A percentile compares a stretch with the other conserved stretches of the same genome.
Conservation (phyloP, 2,329 filamentous ascomycete species). For the Colletotrichum navitas region DNA sequence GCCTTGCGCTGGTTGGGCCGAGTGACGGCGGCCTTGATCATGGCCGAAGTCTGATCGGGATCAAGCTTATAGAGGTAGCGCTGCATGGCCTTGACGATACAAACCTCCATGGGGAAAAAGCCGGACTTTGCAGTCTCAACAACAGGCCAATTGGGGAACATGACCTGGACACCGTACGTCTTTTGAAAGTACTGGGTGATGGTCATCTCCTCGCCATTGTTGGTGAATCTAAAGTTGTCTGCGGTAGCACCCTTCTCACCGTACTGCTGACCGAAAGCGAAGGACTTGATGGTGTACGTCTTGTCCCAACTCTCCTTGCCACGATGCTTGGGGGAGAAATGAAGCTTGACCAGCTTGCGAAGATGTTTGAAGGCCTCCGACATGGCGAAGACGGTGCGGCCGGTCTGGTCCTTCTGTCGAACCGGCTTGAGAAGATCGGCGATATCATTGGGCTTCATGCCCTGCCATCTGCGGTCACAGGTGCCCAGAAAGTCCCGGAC, state of each 20-base stretch:
- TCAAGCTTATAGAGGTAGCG: conserved; percentile 74
- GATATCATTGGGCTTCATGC: conserved; percentile 47
- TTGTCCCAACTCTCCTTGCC: conserved; percentile 61
- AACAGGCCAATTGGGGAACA: conserved; percentile 64
- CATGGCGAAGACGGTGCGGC: conserved; percentile 47
- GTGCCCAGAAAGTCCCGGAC: conserved; percentile 46
- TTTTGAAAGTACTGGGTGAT: conserved; percentile 68
- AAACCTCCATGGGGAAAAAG: conserved; percentile 73
- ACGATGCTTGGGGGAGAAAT: conserved; percentile 68
- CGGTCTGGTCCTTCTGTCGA: conserved; percentile 41
- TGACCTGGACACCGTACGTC: conserved; percentile 66
- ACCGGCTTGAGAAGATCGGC: conserved; percentile 53
- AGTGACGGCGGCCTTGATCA: conserved; percentile 95
- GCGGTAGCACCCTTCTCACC: conserved; percentile 62
- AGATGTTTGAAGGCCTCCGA: conserved; percentile 69
- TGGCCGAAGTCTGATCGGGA: conserved; percentile 76
- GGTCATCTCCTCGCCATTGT: conserved; percentile 53
- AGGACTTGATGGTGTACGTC: conserved; percentile 64
- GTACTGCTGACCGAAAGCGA: conserved; percentile 61
- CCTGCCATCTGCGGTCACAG: conserved; percentile 51
- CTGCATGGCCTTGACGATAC: conserved; percentile 65
- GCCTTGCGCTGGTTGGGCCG: conserved; percentile 75
- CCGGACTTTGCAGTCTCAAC: conserved; percentile 68
- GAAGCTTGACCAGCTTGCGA: conserved; percentile 65
- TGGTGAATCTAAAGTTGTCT: conserved; percentile 66